phyloP scores from a whole-genome alignment of 805 yeast species.

The Candida orba region DNA sequence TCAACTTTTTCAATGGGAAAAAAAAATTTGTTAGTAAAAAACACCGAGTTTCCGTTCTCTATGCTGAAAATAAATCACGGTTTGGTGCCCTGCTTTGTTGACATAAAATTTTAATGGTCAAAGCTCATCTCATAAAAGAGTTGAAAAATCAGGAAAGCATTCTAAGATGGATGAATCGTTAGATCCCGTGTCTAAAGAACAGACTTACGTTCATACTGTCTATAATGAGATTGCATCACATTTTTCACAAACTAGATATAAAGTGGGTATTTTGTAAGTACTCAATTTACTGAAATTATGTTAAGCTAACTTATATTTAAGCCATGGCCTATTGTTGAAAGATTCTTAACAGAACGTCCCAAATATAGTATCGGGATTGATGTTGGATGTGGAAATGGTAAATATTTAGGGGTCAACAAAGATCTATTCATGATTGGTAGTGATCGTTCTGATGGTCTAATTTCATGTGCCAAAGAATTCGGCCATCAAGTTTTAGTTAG shows the following conservation, averaged over 20 bases:
- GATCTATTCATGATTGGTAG: slow-evolving; percentile 66
- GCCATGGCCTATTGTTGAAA: slow-evolving; percentile 95
- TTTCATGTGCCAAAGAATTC: slow-evolving; percentile 50
- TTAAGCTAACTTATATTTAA: slow-evolving; percentile 6
- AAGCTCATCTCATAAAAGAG: background rate
- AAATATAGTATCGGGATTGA: slow-evolving; percentile 74
- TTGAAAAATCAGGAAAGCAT: background rate
- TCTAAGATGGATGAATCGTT: slow-evolving; percentile 18
- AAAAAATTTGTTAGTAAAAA: too few relatives aligned
- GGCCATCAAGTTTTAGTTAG: slow-evolving; percentile 59
- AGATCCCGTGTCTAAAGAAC: slow-evolving; percentile 57
- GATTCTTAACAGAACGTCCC: slow-evolving; percentile 44
- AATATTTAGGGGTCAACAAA: slow-evolving; percentile 68
- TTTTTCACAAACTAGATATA: slow-evolving; percentile 88
- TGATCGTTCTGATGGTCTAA: slow-evolving; percentile 64
- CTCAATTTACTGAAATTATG: background rate
- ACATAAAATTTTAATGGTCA: background rate
- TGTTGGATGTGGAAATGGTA: slow-evolving; percentile 97
- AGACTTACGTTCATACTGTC: slow-evolving; percentile 79
- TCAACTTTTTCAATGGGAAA: too few relatives aligned
- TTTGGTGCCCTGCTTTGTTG: too few relatives aligned
- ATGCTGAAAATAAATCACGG: too few relatives aligned
- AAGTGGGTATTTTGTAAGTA: slow-evolving; percentile 24
- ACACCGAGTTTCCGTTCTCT: too few relatives aligned
- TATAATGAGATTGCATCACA: slow-evolving; percentile 90